These are phyloP conservation scores for Nitzschia palea DNA, from an alignment of 108 stramenopile species.

Conservation along the genomic window DNA sequence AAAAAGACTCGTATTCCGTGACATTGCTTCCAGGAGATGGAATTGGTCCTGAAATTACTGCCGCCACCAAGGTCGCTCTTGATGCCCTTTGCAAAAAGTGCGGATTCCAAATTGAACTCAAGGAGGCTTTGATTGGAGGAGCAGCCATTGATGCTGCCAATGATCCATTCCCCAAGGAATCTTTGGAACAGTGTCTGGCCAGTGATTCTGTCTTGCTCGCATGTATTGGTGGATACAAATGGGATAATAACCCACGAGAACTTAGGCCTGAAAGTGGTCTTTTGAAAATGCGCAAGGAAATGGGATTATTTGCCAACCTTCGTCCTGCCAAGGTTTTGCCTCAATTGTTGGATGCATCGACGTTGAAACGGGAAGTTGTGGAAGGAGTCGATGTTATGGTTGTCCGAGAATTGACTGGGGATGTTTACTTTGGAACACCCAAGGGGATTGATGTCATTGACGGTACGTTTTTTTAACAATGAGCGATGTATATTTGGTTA, in stretches of 20 bases:
- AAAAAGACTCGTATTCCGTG: constrained; percentile 79
- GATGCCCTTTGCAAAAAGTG: constrained; percentile 56
- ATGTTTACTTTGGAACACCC: constrained; percentile 99
- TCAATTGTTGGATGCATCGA: constrained; percentile 93
- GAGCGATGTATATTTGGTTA: too few relatives aligned
- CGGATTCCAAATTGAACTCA: constrained; percentile 84
- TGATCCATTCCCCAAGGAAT: constrained; percentile 94
- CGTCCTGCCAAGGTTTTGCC: constrained; percentile 95
- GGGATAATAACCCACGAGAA: constrained; percentile 95
- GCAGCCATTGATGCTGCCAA: constrained; percentile 91
- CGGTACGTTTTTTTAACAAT: constrained; percentile 46
- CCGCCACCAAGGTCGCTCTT: constrained; percentile 81
- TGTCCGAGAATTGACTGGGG: constrained; percentile 97
- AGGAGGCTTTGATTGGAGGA: constrained; percentile 96
- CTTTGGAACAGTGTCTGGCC: constrained; percentile 79
- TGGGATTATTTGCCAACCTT: constrained; percentile 97
- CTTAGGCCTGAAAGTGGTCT: constrained; percentile 94
- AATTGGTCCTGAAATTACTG: constrained; percentile 94
- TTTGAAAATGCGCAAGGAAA: constrained; percentile 93
- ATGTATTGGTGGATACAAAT: constrained; percentile 98
- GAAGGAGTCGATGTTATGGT: constrained; percentile 98
- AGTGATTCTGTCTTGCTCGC: constrained; percentile 94
- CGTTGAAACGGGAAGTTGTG: constrained; percentile 96
- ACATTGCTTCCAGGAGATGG: constrained; percentile 92
- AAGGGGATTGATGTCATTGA: constrained; percentile 93